These are phyloP conservation scores for Nicotiana paniculata DNA, from an alignment of 257 asterid genomes.

Conservation along the genomic window DNA sequence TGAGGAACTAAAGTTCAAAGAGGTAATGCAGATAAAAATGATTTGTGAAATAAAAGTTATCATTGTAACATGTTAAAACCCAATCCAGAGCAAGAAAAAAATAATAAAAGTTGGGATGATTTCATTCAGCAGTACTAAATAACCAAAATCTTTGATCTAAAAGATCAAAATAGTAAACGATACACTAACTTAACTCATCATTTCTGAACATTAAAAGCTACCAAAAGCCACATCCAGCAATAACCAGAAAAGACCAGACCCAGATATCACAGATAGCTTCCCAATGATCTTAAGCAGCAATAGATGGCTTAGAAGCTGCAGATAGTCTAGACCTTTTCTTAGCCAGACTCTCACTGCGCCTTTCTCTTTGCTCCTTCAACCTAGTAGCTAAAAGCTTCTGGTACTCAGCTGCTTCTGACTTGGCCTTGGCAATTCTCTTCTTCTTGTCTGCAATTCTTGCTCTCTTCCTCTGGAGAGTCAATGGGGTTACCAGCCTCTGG, in stretches of 20 bases:
- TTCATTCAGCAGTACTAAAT: not conserved
- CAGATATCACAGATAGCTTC: not conserved
- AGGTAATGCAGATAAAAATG: not conserved
- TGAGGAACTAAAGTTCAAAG: not conserved
- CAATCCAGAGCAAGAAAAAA: not conserved
- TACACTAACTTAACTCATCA: not conserved
- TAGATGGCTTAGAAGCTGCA: slow-evolving; percentile 8
- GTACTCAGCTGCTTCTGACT: slow-evolving; percentile 3
- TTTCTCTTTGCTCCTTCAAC: slow-evolving; percentile 9
- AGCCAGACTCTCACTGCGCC: slow-evolving; percentile 9
- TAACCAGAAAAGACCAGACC: not conserved
- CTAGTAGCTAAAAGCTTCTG: slow-evolving; percentile 8
- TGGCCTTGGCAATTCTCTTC: slow-evolving; percentile 7
- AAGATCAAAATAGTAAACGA: not conserved
- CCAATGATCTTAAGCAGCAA: not conserved
- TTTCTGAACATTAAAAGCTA: not conserved
- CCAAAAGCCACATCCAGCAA: not conserved
- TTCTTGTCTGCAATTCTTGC: slow-evolving; percentile 9
- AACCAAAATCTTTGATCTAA: slow-evolving; percentile 9
- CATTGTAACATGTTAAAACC: not conserved
- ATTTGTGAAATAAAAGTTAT: not conserved
- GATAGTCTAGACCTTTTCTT: slow-evolving; percentile 7
- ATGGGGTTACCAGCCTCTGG: slow-evolving; percentile 10
- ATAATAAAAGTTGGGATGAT: not conserved
- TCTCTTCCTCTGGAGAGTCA: slow-evolving; percentile 11